Base-by-base conservation (phyloP, 805 yeast species). In the Metschnikowia reukaufii region DNA sequence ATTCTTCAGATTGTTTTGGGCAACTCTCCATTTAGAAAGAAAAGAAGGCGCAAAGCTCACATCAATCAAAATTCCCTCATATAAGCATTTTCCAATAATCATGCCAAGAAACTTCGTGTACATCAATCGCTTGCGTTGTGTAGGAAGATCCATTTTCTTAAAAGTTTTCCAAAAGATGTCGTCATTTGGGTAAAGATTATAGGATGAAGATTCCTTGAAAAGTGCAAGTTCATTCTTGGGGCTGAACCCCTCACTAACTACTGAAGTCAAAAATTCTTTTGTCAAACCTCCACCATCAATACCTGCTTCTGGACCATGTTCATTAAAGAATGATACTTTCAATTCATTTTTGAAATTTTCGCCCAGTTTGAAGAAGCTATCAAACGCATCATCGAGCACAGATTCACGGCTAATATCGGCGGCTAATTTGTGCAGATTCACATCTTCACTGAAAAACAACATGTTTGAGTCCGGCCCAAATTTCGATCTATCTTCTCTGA, bases 251-350 rank as follows among this genome's bases (percentile, higher is more conserved):
- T 86, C 88, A 4, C 68, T 70, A 2, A 84, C 79, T 0, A 89
- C 82, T 42, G 84, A 73, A 2, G 92, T 89, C 45, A 92, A 67
- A 52, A 94, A 82, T 59, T 92, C 99, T 62, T 92, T 91, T 0
- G 97, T 91, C 19, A 92, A 72, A 1, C 99, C 99, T 10, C 98
- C 99, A 6, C 99, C 99, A 64, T 92, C 99, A 36, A 92, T 85
- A 1, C 99, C 99, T 0, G 84, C 89, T 62, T 92, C 98, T 91
- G 96, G 66, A 15, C 57, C 65, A 49, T 83, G 80, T 46, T 85
- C 78, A 57, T 88, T 86, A 31, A 71, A 70, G 60, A 94, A 90
- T 13, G 76, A 75, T 1, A 94, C 89, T 1, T 78, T 69, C 8
- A 91, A 63, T 30, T 72, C 73, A 7, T 74, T 60, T 57, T 86